Evolutionary conservation across 306 rosid species (phyloP).

Genomic region (Pterocarpus santalinus): DNA sequence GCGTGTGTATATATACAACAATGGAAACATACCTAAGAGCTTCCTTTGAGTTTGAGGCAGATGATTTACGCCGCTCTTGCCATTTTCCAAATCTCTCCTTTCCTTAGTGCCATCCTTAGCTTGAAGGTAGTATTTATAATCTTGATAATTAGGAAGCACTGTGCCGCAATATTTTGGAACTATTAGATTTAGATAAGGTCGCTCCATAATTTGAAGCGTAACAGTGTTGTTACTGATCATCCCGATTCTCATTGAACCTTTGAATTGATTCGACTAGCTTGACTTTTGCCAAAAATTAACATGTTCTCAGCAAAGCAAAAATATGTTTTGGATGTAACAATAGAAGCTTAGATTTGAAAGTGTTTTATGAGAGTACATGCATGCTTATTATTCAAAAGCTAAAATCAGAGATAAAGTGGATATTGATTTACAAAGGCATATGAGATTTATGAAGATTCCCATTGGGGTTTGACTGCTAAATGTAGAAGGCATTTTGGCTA

Average conservation of each 20-base stretch:
- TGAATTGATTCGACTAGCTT: background rate
- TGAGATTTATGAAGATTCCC: constrained; percentile 42
- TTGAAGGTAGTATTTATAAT: constrained; percentile 31
- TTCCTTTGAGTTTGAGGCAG: constrained; percentile 18
- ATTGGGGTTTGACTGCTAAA: constrained; percentile 51
- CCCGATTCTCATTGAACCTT: background rate
- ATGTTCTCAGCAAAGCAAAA: background rate
- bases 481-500: constrained; percentile 49
- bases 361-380: background rate
- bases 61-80: constrained; percentile 1
- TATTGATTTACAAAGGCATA: constrained; percentile 39
- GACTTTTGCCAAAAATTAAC: too few relatives aligned
- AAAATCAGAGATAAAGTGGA: background rate
- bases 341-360: background rate
- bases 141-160: constrained; percentile 52
- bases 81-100: constrained; percentile 42
- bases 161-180: background rate
- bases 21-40: constrained; percentile 38
- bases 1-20: background rate
- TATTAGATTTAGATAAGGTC: background rate
- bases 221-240: background rate
- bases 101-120: background rate
- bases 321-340: background rate
- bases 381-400: constrained; percentile 13
- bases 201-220: background rate